Conservation (phyloP, 2,329 filamentous ascomycete species). For the Ceratocystis colombiana region DNA sequence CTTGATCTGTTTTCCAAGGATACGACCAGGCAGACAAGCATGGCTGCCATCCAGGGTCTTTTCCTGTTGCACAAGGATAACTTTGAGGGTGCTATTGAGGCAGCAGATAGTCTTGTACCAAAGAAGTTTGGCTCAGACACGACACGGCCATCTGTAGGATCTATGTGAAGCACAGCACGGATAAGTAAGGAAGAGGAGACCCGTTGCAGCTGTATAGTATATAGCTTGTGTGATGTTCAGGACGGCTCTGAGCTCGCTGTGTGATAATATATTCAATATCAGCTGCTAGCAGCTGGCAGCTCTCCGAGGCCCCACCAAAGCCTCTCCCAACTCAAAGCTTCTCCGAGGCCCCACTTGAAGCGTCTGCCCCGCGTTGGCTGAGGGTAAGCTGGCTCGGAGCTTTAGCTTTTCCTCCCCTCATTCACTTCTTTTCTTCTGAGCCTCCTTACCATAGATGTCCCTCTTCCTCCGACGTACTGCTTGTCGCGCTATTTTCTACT, state of each 20-base stretch:
- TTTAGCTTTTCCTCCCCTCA: not conserved
- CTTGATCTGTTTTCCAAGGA: slow-evolving; percentile 57
- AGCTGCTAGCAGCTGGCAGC: slow-evolving; percentile 5
- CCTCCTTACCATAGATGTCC: slow-evolving; percentile 14
- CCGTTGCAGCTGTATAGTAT: not conserved
- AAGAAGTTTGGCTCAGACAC: slow-evolving; percentile 43
- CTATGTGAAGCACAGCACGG: slow-evolving; percentile 6
- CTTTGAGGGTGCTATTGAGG: slow-evolving; percentile 73
- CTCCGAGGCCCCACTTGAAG: slow-evolving; percentile 8
- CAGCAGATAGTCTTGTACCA: slow-evolving; percentile 59
- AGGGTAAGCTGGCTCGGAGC: slow-evolving; percentile 22
- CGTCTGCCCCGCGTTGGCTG: slow-evolving; percentile 19
- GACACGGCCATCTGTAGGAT: slow-evolving; percentile 23
- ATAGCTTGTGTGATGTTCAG: not conserved
- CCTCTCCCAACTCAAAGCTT: not conserved
- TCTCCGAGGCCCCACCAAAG: slow-evolving; percentile 17
- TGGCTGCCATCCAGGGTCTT: slow-evolving; percentile 83
- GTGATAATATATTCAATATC: not conserved
- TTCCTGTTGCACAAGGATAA: slow-evolving; percentile 94
- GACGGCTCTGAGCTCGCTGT: not conserved
- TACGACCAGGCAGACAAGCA: slow-evolving; percentile 55
- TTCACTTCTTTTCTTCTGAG: not conserved
- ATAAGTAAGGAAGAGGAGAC: not conserved
- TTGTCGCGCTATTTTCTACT: not conserved
- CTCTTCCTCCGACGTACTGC: slow-evolving; percentile 14